A percentile compares a stretch with the other conserved stretches of the same genome.
phyloP scores from a whole-genome alignment of 179 eudicot species.

The Heliamphora pulchella region DNA sequence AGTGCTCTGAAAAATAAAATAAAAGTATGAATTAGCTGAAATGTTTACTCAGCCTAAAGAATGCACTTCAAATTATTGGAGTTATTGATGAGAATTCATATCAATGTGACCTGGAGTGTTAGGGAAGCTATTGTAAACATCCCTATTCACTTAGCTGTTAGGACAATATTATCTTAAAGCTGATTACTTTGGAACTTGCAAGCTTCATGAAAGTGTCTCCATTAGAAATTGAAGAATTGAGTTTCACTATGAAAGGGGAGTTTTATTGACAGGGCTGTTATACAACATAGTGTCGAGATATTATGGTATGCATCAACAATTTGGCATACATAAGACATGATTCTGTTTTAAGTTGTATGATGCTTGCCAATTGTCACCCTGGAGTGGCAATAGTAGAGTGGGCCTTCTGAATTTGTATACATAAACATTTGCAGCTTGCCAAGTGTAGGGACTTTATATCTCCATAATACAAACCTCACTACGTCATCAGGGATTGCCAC shows the following conservation, averaged over 20 bases:
- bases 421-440: too few species aligned
- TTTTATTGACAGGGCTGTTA: background rate
- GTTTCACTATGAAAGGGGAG: background rate
- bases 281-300: background rate
- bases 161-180: too few species aligned
- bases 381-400: background rate
- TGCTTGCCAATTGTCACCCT: background rate
- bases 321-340: background rate
- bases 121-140: background rate
- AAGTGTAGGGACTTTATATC: too few species aligned
- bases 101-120: background rate
- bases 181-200: too few species aligned
- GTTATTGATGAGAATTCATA: background rate
- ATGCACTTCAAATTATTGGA: background rate
- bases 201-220: background rate
- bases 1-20: too few species aligned
- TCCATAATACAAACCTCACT: too few species aligned
- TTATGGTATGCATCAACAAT: too few species aligned
- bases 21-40: background rate
- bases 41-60: background rate
- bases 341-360: background rate
- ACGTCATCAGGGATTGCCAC: too few species aligned
- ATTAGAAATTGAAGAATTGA: background rate
- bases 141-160: background rate
- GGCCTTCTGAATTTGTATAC: background rate